Evolutionary conservation across 306 rosid genomes (phyloP).

Genomic region (Cicer judaicum): DNA sequence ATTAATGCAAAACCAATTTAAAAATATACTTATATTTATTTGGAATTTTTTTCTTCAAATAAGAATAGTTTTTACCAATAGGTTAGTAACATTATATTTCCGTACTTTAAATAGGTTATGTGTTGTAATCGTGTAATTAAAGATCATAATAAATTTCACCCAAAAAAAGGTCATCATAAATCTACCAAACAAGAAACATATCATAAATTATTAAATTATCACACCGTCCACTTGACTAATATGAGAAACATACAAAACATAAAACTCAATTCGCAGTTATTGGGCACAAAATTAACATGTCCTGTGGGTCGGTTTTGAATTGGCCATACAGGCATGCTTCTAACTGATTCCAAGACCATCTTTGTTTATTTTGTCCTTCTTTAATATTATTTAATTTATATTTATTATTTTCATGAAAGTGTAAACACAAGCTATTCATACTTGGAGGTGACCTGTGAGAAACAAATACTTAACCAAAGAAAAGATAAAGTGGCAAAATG

Average conservation of each 20-base stretch:
- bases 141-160: neutral
- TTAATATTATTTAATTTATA: neutral
- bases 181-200: too few relatives aligned
- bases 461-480: neutral
- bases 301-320: neutral
- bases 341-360: conserved; percentile 22
- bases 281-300: conserved; percentile 4
- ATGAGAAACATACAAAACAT: conserved; percentile 22
- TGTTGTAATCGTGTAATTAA: conserved; percentile 18
- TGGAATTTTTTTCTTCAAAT: too few relatives aligned
- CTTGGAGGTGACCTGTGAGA: neutral
- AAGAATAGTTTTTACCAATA: too few relatives aligned
- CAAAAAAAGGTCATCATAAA: too few relatives aligned
- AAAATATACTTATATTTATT: too few relatives aligned
- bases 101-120: conserved; percentile 21
- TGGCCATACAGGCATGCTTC: conserved; percentile 20
- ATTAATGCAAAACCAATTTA: too few relatives aligned
- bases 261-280: conserved; percentile 12
- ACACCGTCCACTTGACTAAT: conserved; percentile 29
- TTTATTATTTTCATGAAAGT: conserved; percentile 17
- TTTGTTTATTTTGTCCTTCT: neutral
- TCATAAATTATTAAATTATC: neutral
- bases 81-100: neutral
- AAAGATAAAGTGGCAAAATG: conserved; percentile 39
- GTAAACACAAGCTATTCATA: neutral